Percentiles rank a stretch among this genome's conserved stretches.
Evolutionary conservation across 2,329 filamentous ascomycete species (phyloP).

Genomic region (Chrysoporthe austroafricana): DNA sequence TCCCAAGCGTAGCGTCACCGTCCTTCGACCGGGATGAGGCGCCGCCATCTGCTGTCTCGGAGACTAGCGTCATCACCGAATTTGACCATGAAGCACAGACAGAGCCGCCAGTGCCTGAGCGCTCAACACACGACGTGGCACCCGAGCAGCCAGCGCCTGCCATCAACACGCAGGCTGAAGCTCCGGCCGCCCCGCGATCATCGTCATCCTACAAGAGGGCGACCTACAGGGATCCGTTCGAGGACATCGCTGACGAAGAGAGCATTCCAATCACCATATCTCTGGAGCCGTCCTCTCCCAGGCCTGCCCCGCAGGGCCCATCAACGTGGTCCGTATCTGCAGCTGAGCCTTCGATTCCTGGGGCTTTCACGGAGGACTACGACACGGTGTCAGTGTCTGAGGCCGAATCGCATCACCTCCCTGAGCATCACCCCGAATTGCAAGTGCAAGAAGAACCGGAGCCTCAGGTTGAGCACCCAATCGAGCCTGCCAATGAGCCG

Average conservation of each 20-base stretch:
- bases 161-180: constrained; percentile 5
- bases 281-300: constrained; percentile 41
- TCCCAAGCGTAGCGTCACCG: constrained; percentile 49
- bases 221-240: constrained; percentile 57
- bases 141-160: constrained; percentile 10
- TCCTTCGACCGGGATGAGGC: constrained; percentile 48
- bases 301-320: constrained; percentile 4
- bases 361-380: constrained; percentile 39
- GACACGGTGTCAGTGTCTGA: constrained; percentile 21
- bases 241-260: constrained; percentile 45
- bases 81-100: constrained; percentile 75
- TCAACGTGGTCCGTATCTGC: constrained; percentile 33
- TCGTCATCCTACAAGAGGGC: constrained; percentile 37
- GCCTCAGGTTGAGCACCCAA: constrained; percentile 7
- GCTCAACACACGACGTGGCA: constrained; percentile 29
- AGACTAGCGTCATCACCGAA: constrained; percentile 65
- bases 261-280: constrained; percentile 46
- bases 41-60: constrained; percentile 63
- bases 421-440: constrained; percentile 25
- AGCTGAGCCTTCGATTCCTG: constrained; percentile 34
- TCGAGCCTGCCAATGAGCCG: constrained; percentile 9
- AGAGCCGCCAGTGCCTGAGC: constrained; percentile 48
- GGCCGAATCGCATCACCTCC: constrained; percentile 15
- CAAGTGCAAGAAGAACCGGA: constrained; percentile 26
- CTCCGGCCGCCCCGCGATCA: constrained; percentile 37